These are phyloP conservation scores for Fusarium fracticaudum DNA, from an alignment of 2,329 filamentous ascomycete species.

Conservation along the genomic window DNA sequence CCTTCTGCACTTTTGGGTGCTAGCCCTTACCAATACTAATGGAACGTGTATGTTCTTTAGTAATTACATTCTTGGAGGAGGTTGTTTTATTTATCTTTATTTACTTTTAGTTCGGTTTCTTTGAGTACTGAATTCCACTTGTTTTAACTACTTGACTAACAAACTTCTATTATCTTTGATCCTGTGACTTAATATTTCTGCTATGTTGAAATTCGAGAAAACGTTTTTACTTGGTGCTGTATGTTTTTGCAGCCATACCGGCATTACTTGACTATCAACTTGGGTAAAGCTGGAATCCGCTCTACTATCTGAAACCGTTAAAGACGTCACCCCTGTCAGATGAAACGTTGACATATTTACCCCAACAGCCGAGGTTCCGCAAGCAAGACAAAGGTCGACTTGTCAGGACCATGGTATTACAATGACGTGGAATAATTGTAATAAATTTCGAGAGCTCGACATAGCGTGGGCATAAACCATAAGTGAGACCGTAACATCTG, in stretches of 20 bases:
- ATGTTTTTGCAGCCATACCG: rapidly evolving
- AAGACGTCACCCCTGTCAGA: background rate
- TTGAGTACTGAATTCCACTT: background rate
- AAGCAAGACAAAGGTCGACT: rapidly evolving
- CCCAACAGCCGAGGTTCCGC: background rate
- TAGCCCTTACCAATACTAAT: background rate
- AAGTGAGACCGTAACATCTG: rapidly evolving
- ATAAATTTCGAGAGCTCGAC: rapidly evolving
- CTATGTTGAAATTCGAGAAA: rapidly evolving
- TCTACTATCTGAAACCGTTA: background rate
- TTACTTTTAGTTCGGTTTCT: background rate
- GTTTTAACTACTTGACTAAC: rapidly evolving
- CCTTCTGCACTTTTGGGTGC: background rate
- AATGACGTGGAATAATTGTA: rapidly evolving
- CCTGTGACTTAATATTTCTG: rapidly evolving
- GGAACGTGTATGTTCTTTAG: too few relatives aligned
- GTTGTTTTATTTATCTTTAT: too few relatives aligned
- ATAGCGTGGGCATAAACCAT: rapidly evolving
- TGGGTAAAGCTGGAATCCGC: background rate
- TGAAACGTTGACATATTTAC: too few relatives aligned
- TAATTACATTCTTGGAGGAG: background rate
- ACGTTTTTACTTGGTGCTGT: rapidly evolving
- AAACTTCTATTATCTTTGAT: rapidly evolving
- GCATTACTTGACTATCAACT: background rate
- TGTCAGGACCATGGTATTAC: rapidly evolving